Conservation (phyloP, 2,329 filamentous ascomycete species). For the Cladobotryum protrusum region DNA sequence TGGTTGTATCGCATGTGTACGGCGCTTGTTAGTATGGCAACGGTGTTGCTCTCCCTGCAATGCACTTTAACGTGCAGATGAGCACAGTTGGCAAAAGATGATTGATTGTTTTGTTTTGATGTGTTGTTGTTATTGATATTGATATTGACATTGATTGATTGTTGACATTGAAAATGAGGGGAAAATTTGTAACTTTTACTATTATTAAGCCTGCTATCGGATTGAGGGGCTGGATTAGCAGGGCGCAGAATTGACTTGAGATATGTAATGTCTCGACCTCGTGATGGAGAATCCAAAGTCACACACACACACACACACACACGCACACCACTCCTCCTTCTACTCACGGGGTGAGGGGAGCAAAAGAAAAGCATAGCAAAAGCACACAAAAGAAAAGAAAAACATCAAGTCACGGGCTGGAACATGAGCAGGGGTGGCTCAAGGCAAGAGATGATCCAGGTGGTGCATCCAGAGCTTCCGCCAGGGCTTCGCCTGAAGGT, state of each 20-base stretch:
- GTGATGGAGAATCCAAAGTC: slow-evolving; percentile 2
- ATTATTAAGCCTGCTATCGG: not conserved
- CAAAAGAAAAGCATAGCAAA: too few relatives aligned
- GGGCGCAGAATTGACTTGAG: not conserved
- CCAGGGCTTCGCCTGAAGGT: slow-evolving; percentile 5
- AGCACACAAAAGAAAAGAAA: too few relatives aligned
- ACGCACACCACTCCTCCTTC: too few relatives aligned
- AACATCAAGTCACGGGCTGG: not conserved
- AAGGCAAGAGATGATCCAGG: not conserved
- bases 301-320: not conserved
- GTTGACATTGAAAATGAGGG: too few relatives aligned
- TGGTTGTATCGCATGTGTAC: not conserved
- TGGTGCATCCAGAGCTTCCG: not conserved
- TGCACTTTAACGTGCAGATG: too few relatives aligned
- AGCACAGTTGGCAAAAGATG: too few relatives aligned
- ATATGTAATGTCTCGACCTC: slow-evolving; percentile 15
- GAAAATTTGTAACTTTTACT: too few relatives aligned
- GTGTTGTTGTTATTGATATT: too few relatives aligned
- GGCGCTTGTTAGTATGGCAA: not conserved
- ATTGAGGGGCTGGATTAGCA: not conserved
- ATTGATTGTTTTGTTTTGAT: too few relatives aligned
- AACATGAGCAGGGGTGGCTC: not conserved
- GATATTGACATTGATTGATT: too few relatives aligned
- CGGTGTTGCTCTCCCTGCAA: not conserved
- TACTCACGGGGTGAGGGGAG: too few relatives aligned